These are phyloP conservation scores for Hypericum androsaemum DNA, from an alignment of 345 rosid genomes.

Conservation along the genomic window DNA sequence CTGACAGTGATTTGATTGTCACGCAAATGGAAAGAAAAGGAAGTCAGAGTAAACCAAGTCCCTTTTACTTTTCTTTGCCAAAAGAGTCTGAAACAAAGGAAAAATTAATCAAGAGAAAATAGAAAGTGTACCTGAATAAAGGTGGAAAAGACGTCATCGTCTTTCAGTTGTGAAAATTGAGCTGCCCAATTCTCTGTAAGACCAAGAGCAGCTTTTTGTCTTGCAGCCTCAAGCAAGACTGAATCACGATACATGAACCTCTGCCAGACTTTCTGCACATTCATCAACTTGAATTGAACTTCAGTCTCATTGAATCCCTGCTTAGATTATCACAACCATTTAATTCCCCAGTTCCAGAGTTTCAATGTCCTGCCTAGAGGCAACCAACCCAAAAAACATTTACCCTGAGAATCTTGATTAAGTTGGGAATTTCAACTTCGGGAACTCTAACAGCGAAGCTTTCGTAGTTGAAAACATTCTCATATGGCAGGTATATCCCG, in stretches of 20 bases:
- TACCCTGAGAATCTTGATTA: conserved; percentile 82
- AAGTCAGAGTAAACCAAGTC: no score
- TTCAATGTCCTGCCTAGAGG: background rate
- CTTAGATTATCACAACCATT: conserved; percentile 4
- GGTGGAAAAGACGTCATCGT: conserved; percentile 77
- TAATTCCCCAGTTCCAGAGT: background rate
- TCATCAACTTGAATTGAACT: conserved; percentile 50
- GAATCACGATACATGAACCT: conserved; percentile 79
- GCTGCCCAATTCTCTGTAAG: conserved; percentile 59
- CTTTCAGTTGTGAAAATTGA: conserved; percentile 42
- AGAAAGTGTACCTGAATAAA: conserved; percentile 52
- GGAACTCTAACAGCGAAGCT: conserved; percentile 79
- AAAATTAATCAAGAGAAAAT: background rate
- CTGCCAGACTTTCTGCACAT: conserved; percentile 77
- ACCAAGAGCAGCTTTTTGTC: conserved; percentile 48
- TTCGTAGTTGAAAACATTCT: conserved; percentile 84
- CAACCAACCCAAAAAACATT: conserved; percentile 3
- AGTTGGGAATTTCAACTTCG: conserved; percentile 84
- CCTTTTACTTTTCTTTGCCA: no score
- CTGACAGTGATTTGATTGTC: no score
- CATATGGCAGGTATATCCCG: conserved; percentile 88
- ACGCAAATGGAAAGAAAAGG: no score
- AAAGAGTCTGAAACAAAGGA: no score
- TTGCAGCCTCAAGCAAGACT: conserved; percentile 72
- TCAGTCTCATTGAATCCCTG: conserved; percentile 72